Conservation (phyloP, 768 basidiomycete species). For the Dendrothele bispora region DNA sequence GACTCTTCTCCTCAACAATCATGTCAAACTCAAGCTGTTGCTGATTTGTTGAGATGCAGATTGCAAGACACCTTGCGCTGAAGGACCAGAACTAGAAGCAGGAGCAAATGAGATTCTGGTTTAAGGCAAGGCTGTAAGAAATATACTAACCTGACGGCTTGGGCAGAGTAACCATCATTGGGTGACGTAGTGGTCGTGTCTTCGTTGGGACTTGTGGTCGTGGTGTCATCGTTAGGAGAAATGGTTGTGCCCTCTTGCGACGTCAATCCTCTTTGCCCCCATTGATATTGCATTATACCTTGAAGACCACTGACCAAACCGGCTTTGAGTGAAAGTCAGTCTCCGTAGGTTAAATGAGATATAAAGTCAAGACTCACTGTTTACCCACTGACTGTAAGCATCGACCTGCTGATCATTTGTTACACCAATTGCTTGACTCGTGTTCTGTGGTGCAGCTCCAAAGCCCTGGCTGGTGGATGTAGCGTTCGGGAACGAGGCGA, state of each 20-base stretch:
- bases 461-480: no score
- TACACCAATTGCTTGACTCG: constrained; percentile 44
- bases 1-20: constrained; percentile 5
- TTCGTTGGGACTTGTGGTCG: constrained; percentile 25
- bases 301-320: constrained; percentile 39
- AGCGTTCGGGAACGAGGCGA: constrained; percentile 44
- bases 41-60: constrained; percentile 35
- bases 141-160: constrained; percentile 37
- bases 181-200: constrained; percentile 53
- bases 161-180: constrained; percentile 61
- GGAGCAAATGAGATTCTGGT: neutral
- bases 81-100: no score
- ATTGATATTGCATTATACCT: constrained; percentile 55
- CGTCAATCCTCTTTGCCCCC: constrained; percentile 55
- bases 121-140: neutral
- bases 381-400: constrained; percentile 56
- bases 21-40: constrained; percentile 17
- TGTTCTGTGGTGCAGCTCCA: no score
- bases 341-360: constrained; percentile 1
- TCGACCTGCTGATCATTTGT: constrained; percentile 52
- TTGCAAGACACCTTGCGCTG: constrained; percentile 30
- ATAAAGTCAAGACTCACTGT: constrained; percentile 31
- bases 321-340: constrained; percentile 25
- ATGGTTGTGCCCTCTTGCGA: constrained; percentile 46
- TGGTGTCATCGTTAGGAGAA: constrained; percentile 30